Conservation (phyloP, 2,329 filamentous ascomycete species). For the Thelonectria olida region DNA sequence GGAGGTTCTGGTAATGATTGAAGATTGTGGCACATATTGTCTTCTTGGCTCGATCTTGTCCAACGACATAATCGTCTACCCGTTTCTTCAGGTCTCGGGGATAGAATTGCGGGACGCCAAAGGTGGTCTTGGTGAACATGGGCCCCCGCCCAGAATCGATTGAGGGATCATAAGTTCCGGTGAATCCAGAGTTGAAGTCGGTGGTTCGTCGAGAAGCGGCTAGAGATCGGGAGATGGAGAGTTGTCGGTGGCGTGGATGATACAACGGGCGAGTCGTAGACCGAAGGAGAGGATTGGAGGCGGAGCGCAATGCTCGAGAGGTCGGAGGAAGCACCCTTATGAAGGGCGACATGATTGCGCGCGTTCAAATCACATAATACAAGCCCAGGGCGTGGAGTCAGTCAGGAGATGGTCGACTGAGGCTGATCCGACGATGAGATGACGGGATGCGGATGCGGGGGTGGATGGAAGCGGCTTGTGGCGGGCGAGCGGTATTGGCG, state of each 20-base stretch:
- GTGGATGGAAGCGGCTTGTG: conserved; percentile 28
- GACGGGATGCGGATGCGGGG: conserved; percentile 37
- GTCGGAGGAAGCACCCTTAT: conserved; percentile 33
- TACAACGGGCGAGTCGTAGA: conserved; percentile 5
- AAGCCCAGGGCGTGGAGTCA: conserved; percentile 17
- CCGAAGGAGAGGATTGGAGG: conserved; percentile 19
- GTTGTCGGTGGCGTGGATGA: conserved; percentile 30
- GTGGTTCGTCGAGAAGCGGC: conserved; percentile 51
- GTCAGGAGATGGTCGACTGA: conserved; percentile 34
- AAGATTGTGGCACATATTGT: conserved; percentile 92
- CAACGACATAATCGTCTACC: conserved; percentile 95
- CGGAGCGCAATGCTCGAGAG: conserved; percentile 23
- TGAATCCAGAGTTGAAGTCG: conserved; percentile 66
- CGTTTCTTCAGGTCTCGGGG: conserved; percentile 82
- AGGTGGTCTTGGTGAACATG: conserved; percentile 66
- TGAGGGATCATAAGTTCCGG: conserved; percentile 66
- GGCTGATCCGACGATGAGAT: conserved; percentile 31
- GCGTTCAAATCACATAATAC: conserved; percentile 36
- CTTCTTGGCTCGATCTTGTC: conserved; percentile 94
- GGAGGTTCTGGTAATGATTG: conserved; percentile 93
- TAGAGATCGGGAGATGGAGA: conserved; percentile 36
- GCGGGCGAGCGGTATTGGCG: conserved; percentile 23
- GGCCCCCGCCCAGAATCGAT: conserved; percentile 64
- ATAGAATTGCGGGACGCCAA: conserved; percentile 71
- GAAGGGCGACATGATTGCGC: conserved; percentile 37